Percentiles rank a stretch among this genome's conserved stretches.
These are phyloP conservation scores for Fusarium nanum DNA, from an alignment of 2,329 filamentous ascomycete genomes.

Conservation along the genomic window DNA sequence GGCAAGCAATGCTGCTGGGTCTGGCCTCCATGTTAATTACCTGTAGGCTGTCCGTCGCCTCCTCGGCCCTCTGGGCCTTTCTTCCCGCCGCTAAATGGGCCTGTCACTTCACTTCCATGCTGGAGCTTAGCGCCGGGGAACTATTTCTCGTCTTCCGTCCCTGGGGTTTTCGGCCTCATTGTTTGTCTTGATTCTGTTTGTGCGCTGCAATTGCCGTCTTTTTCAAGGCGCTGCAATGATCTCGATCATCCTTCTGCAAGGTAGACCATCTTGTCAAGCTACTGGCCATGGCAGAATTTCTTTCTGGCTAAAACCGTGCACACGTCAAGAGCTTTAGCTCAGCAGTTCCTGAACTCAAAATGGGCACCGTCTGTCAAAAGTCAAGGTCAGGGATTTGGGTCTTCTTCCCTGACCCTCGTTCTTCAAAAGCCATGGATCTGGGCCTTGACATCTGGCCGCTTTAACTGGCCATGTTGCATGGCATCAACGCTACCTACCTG, in stretches of 20 bases:
- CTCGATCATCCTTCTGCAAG: slow-evolving; percentile 13
- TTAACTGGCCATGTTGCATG: slow-evolving; percentile 30
- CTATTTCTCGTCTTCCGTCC: slow-evolving; percentile 24
- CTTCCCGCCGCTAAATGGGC: slow-evolving; percentile 39
- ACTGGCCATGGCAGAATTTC: neutral
- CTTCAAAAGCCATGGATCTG: slow-evolving; percentile 21
- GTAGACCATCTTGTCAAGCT: slow-evolving; percentile 6
- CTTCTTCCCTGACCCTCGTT: slow-evolving; percentile 14
- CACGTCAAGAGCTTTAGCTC: slow-evolving; percentile 5
- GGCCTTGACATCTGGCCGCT: slow-evolving; percentile 16
- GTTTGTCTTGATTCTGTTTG: slow-evolving; percentile 4
- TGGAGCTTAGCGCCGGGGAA: slow-evolving; percentile 39
- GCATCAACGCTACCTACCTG: slow-evolving; percentile 37
- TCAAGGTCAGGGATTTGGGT: slow-evolving; percentile 16
- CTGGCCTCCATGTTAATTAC: neutral
- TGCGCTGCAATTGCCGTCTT: slow-evolving; percentile 6
- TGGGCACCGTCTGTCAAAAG: slow-evolving; percentile 6
- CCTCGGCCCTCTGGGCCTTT: slow-evolving; percentile 32
- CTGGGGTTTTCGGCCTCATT: slow-evolving; percentile 23
- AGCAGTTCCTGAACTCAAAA: slow-evolving; percentile 25
- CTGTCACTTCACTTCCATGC: slow-evolving; percentile 24
- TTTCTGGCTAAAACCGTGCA: neutral
- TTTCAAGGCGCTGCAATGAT: slow-evolving; percentile 2
- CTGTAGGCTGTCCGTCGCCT: slow-evolving; percentile 12
- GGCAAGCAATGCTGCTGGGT: neutral